Evolutionary conservation across 208 protist genomes (phyloP).

Genomic region (Porcisia hertigi): DNA sequence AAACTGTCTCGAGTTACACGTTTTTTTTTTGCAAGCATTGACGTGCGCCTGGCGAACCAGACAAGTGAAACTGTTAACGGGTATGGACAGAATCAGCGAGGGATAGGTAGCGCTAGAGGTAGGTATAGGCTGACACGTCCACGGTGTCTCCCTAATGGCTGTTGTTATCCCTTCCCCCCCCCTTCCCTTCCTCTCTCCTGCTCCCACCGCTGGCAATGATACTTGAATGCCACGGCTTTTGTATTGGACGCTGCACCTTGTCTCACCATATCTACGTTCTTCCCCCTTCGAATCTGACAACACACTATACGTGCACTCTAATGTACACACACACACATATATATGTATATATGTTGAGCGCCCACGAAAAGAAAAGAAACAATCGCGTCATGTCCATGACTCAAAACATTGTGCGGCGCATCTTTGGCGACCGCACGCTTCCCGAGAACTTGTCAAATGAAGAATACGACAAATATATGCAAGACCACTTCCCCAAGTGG

Average conservation of each 20-base stretch:
- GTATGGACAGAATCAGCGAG: background rate
- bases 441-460: conserved; percentile 69
- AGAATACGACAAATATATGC: conserved; percentile 88
- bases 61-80: background rate
- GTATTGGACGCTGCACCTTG: background rate
- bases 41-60: too few relatives aligned
- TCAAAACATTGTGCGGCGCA: conserved; percentile 87
- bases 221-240: background rate
- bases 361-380: background rate
- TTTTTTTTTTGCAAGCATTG: too few relatives aligned
- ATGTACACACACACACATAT: background rate
- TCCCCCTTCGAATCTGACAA: background rate
- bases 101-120: background rate
- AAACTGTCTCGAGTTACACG: too few relatives aligned
- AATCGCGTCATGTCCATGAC: conserved; percentile 54
- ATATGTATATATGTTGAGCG: background rate
- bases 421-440: conserved; percentile 83
- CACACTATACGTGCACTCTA: background rate
- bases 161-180: background rate
- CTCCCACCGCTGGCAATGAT: background rate
- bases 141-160: background rate
- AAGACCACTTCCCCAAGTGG: conserved; percentile 84
- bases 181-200: background rate
- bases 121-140: background rate
- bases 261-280: background rate